Evolutionary conservation across 257 asterid genomes (phyloP), one percentile per base, ranked within the genome.

Genomic region (Penstemon newberryi): DNA sequence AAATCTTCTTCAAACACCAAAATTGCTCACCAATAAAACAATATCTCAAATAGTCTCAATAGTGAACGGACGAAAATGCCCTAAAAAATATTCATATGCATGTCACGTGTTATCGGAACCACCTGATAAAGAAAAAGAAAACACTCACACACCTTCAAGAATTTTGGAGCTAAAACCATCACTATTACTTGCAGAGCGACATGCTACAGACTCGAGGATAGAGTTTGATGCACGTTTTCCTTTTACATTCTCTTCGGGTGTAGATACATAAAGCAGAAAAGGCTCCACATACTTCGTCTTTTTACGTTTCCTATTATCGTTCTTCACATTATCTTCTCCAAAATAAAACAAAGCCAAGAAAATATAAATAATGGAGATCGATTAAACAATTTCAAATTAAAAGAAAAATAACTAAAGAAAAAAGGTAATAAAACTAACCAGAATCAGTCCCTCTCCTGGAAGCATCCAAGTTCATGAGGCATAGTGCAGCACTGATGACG

Each of bases 401-500:
- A 19, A 63, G 47, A 12, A 74, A 19, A 63, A 71, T 49, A 43
- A 55, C 55, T 37, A 54, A 49, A 41, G 66, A 47, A 11, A 55
- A 54, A 64, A 57, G n/a, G 5, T 10, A 33, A 25, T 2, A 52
- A 73, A 41, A 52, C 85, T 51, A 73, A 87, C 98, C 96, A 61
- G 72, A 67, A 33, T 78, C 74, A 0, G 73, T 46, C 65, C 82
- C 75, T 72, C 74, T 73, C 18, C 67, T 25, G 50, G 67, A 70
- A 74, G 80, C 80, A 69, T 76, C 74, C 74, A 89, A 50, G 43
- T 78, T 53, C 95, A 91, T 60, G 71, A 93, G 96, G 73, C 86
- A 75, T 73, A 77, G 85, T 13, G 97, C 96, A 11, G 95, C 99
- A 69, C 53, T 67, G 10, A 93, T 75, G 9, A 78, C 91, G 8